Base-by-base conservation (phyloP, 331 rosid genomes). In the Phaseolus coccineus region DNA sequence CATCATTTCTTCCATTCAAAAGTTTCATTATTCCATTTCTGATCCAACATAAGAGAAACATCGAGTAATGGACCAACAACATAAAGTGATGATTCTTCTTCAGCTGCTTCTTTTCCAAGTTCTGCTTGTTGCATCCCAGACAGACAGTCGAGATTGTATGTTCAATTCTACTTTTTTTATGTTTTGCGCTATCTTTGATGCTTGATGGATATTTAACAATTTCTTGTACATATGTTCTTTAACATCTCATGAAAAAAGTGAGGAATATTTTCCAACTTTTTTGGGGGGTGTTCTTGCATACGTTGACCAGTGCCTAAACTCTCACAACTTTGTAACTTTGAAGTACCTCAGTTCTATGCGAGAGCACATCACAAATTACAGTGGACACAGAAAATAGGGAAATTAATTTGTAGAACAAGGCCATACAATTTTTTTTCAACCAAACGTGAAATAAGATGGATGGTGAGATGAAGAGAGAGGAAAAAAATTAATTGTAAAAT, bases 81-180 rank as follows among this genome's bases (percentile, higher is more conserved):
- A 51, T 58, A 74, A 75, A 74, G 66, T 84, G 82, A 64, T 84
- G 82, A 64, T 87, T 81, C 77, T 77, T 81, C 80, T 77, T 35
- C 77, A 78, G 47, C 74, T 87, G 11, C 82, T 81, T 64, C 78
- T 80, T n/a, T 74, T 75, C 69, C 87, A 81, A 27, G 77, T 82
- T 87, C 62, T 84, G 82, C 40, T 48, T 81, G 86, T 81, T 42
- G 66, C 86, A 57, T 73, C 84, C 33, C 84, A 81, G 76, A 87
- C 77, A 69, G 37, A 75, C 14, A 78, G 8, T 66, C 63, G 68
- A 66, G 90, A 87, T 65, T 65, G 90, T 87, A 70, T 84, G 89
- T 77, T 81, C 71, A 72, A 33, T 61, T 68, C 44, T 67, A 77
- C 79, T 55, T 16, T 56, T 35, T 47, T 47, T 27, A 40, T 35